A percentile compares a stretch with the other conserved stretches of the same genome.
phyloP scores from a whole-genome alignment of 2,329 filamentous ascomycete genomes.

The Sporothrix globosa region DNA sequence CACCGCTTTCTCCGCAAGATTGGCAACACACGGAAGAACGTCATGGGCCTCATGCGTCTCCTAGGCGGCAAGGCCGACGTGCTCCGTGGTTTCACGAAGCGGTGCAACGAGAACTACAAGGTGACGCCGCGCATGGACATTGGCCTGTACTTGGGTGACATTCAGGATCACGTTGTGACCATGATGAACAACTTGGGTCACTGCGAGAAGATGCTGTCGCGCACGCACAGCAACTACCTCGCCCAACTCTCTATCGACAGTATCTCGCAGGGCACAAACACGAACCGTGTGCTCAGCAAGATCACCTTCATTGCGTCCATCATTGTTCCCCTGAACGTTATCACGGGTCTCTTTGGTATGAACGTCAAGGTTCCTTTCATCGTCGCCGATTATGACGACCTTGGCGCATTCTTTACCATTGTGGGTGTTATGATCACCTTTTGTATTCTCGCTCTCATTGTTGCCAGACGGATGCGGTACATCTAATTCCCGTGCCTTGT shows the following conservation, averaged over 20 bases:
- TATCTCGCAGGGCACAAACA: slow-evolving; percentile 82
- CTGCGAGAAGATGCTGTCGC: slow-evolving; percentile 96
- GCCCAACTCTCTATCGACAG: slow-evolving; percentile 92
- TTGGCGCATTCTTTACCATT: slow-evolving; percentile 60
- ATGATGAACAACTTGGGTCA: slow-evolving; percentile 97
- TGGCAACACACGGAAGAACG: slow-evolving; percentile 88
- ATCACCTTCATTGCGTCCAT: slow-evolving; percentile 94
- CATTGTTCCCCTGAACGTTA: slow-evolving; percentile 91
- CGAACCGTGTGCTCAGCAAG: slow-evolving; percentile 89
- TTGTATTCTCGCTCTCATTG: slow-evolving; percentile 51
- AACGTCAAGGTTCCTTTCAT: slow-evolving; percentile 75
- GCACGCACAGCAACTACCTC: slow-evolving; percentile 93
- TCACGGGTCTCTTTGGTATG: slow-evolving; percentile 88
- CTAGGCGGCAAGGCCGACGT: slow-evolving; percentile 98
- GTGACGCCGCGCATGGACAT: slow-evolving; percentile 96
- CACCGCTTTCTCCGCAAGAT: slow-evolving; percentile 84
- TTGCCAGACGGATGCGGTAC: slow-evolving; percentile 52
- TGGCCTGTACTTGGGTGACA: slow-evolving; percentile 93
- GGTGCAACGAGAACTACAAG: slow-evolving; percentile 96
- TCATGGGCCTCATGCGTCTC: slow-evolving; percentile 89
- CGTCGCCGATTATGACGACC: slow-evolving; percentile 50
- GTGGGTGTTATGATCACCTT: slow-evolving; percentile 58
- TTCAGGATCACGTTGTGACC: slow-evolving; percentile 98
- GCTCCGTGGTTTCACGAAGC: slow-evolving; percentile 95
- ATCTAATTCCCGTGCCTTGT: slow-evolving; percentile 44